phyloP scores from a whole-genome alignment of 768 basidiomycete species.

The Mycena latifolia region DNA sequence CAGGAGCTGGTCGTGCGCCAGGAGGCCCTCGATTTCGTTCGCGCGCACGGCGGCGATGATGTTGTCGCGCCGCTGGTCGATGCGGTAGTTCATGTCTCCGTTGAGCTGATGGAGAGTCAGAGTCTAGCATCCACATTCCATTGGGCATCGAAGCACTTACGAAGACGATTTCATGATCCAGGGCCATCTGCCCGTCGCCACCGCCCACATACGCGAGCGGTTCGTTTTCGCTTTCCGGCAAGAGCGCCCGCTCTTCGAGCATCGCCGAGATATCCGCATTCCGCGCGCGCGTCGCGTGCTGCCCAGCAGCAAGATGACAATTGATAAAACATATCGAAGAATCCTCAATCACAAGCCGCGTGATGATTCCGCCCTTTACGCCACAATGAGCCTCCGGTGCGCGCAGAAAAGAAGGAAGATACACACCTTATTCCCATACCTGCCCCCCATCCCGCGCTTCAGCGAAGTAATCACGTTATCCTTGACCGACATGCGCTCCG shows the following conservation, averaged over 20 bases:
- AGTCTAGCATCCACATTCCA: neutral
- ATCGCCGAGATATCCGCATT: constrained; percentile 92
- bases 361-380: constrained; percentile 87
- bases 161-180: constrained; percentile 96
- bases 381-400: constrained; percentile 13
- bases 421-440: constrained; percentile 94
- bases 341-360: constrained; percentile 91
- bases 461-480: constrained; percentile 84
- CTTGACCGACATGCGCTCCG: constrained; percentile 69
- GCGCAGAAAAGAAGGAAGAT: constrained; percentile 1
- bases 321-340: constrained; percentile 96
- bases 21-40: constrained; percentile 72
- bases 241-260: constrained; percentile 83
- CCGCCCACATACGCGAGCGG: constrained; percentile 85
- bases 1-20: constrained; percentile 87
- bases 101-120: constrained; percentile 66
- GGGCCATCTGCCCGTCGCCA: constrained; percentile 91
- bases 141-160: constrained; percentile 56
- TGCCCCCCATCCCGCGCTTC: constrained; percentile 93
- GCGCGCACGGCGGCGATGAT: constrained; percentile 80
- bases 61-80: constrained; percentile 90
- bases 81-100: constrained; percentile 98
- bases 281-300: constrained; percentile 82
- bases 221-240: constrained; percentile 65
- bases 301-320: constrained; percentile 97